phyloP scores from a whole-genome alignment of 2,329 filamentous ascomycete genomes.

The Plenodomus lindquistii region DNA sequence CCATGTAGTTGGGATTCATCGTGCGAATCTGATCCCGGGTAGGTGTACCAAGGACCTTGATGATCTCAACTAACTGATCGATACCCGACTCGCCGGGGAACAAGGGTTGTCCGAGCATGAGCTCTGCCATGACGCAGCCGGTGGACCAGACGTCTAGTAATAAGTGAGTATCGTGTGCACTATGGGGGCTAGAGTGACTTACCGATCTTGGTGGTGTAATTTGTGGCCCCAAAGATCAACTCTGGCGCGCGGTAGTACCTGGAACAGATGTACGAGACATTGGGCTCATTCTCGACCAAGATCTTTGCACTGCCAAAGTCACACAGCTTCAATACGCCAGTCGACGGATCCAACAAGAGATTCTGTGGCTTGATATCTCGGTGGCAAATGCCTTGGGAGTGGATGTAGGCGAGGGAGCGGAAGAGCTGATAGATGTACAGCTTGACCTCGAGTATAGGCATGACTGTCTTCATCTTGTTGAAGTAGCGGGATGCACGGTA shows the following conservation, averaged over 20 bases:
- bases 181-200: slow-evolving; percentile 48
- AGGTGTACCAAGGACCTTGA: slow-evolving; percentile 96
- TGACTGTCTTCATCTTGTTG: slow-evolving; percentile 99
- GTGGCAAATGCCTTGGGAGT: slow-evolving; percentile 98
- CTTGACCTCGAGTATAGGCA: slow-evolving; percentile 98
- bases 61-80: slow-evolving; percentile 97
- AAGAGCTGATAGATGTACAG: slow-evolving; percentile 99
- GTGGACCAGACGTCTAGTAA: slow-evolving; percentile 94
- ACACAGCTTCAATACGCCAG: slow-evolving; percentile 92
- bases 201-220: slow-evolving; percentile 99
- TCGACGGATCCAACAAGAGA: slow-evolving; percentile 86
- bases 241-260: slow-evolving; percentile 98
- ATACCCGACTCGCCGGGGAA: slow-evolving; percentile 99
- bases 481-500: slow-evolving; percentile 98
- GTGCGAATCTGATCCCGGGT: slow-evolving; percentile 98
- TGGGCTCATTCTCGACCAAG: slow-evolving; percentile 96
- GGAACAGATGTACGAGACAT: slow-evolving; percentile 99
- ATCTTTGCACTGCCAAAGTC: slow-evolving; percentile 99
- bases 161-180: slow-evolving; percentile 8
- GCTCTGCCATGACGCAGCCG: slow-evolving; percentile 97
- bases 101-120: slow-evolving; percentile 97
- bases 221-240: slow-evolving; percentile 97
- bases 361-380: slow-evolving; percentile 99
- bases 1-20: slow-evolving; percentile 99
- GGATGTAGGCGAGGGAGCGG: slow-evolving; percentile 96